Percentiles rank a stretch among this genome's conserved stretches.
phyloP scores from a whole-genome alignment of 2,329 filamentous ascomycete species.

The Arthrobotrys musiformis region DNA sequence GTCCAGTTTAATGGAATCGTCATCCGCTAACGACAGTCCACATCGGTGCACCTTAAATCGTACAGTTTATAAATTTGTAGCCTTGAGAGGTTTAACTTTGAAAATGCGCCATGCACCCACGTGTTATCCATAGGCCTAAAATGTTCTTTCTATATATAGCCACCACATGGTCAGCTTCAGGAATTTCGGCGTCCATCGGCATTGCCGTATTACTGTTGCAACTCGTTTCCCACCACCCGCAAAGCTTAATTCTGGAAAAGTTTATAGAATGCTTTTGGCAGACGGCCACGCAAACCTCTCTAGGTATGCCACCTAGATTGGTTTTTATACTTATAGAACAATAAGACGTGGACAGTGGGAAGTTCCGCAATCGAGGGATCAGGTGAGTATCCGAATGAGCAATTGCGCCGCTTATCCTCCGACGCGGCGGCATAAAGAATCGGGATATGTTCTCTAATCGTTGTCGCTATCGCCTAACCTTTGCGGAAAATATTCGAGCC shows the following conservation, averaged over 20 bases:
- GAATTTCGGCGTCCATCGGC: background rate
- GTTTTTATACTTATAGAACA: background rate
- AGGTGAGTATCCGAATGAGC: background rate
- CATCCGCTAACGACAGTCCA: too few species aligned
- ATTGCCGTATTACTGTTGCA: too few species aligned
- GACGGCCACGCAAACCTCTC: background rate
- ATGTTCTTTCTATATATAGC: constrained; percentile 2
- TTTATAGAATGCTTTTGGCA: background rate
- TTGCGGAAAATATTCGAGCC: too few species aligned
- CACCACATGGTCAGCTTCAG: background rate
- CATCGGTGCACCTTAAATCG: background rate
- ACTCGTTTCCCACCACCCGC: background rate
- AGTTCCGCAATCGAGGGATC: background rate
- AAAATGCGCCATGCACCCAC: background rate
- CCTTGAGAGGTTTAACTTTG: too few species aligned
- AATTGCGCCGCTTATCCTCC: background rate
- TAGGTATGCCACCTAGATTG: background rate
- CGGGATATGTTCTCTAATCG: too few species aligned
- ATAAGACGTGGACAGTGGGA: background rate
- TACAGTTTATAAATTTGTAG: too few species aligned
- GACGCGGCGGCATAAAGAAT: background rate
- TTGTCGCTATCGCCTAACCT: too few species aligned
- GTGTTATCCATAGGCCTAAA: background rate
- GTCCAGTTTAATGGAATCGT: too few species aligned
- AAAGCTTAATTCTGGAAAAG: background rate